Evolutionary conservation across 805 yeast genomes (phyloP).

Genomic region (Metschnikowia gruessii): DNA sequence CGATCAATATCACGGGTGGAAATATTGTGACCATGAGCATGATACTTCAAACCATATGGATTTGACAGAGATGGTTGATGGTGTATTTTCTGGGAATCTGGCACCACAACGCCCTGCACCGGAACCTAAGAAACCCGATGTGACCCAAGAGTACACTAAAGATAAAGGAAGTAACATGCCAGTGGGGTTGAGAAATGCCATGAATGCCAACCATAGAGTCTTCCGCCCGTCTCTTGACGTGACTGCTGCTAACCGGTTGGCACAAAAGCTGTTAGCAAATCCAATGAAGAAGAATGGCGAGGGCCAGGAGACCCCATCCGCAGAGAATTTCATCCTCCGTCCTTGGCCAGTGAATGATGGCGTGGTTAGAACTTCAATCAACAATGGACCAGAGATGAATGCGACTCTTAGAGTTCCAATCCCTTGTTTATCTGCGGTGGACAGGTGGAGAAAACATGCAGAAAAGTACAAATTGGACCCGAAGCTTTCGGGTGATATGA

Average conservation of each 20-base stretch:
- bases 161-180: constrained; percentile 5
- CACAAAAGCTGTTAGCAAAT: background rate
- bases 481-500: constrained; percentile 8
- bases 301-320: constrained; percentile 4
- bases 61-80: constrained; percentile 12
- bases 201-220: constrained; percentile 5
- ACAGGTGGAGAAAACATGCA: constrained; percentile 10
- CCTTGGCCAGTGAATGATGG: constrained; percentile 12
- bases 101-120: background rate
- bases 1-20: constrained; percentile 10
- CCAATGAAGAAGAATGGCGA: background rate
- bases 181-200: constrained; percentile 10
- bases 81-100: constrained; percentile 3
- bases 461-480: constrained; percentile 1
- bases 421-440: constrained; percentile 10
- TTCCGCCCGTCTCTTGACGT: constrained; percentile 1
- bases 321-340: constrained; percentile 8
- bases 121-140: background rate
- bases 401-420: constrained; percentile 5
- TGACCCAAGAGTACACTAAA: background rate
- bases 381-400: constrained; percentile 1
- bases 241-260: background rate
- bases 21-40: constrained; percentile 1
- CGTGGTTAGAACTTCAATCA: background rate
- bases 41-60: constrained; percentile 3